Evolutionary conservation across 2,329 filamentous ascomycete genomes (phyloP), one percentile per base, ranked within the genome.

Genomic region (Cryphonectria japonica): DNA sequence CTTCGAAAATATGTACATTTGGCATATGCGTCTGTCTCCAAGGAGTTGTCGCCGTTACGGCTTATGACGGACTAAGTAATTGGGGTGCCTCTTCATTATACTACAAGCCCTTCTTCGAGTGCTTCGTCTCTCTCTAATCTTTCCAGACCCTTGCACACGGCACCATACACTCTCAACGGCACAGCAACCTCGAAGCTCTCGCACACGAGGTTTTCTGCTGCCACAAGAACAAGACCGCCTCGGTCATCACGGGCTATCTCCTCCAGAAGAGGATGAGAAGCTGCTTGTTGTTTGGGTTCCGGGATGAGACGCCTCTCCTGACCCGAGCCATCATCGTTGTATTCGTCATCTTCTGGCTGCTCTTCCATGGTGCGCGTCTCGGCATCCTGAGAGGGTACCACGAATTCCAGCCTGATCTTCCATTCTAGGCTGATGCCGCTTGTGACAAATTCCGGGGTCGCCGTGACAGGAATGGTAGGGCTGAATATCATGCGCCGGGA

Each of bases 171-270:
- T 66, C 90, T 89, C 74, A 98, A 83, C 37, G 94, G 94, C 62
- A 97, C 93, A 46, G 90, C 89, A 62, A 97, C 92, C 80, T 97
- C 94, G 80, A 97, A 97, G 76, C 93, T 97, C 83, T 97, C 94
- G 76, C 93, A 95, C 11, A 90, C 87, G 67, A 97, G 77, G 73
- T 90, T 89, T 82, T 97, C 93, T 66, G 92, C 88, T 0, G 93
- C 93, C 22, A 94, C 93, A 67, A 95, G 84, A 19, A 96, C 87
- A 34, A 88, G 80, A 0, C 91, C 88, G 1, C 93, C 93, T 59
- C 93, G 86, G 74, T 97, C 93, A 78, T 97, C 94, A 66, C 88
- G 87, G 8, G 91, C 91, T 14, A 96, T 88, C 76, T 93, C 89
- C 78, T 97, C 95, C 57, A 97, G 81, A n/a, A 97, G 80, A 4